These are phyloP conservation scores for Leptosphaerulina australis DNA, from an alignment of 2,329 filamentous ascomycete species.

Conservation along the genomic window DNA sequence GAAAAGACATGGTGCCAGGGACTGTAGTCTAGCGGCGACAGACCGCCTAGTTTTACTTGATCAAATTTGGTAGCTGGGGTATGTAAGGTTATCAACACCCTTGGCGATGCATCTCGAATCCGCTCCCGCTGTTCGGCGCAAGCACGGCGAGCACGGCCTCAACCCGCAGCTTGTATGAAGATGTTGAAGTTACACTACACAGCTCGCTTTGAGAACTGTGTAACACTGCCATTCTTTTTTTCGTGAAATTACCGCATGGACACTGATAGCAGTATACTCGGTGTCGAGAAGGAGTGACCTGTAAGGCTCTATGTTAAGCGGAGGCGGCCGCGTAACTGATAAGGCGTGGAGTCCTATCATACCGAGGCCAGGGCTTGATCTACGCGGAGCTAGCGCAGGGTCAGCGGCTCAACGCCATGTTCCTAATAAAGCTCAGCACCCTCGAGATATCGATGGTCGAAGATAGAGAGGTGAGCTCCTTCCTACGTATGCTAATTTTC, in stretches of 20 bases:
- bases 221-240: background rate
- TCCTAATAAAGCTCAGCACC: constrained; percentile 21
- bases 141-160: constrained; percentile 15
- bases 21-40: constrained; percentile 24
- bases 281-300: background rate
- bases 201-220: background rate
- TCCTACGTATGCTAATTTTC: background rate
- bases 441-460: constrained; percentile 1
- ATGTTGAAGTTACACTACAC: background rate
- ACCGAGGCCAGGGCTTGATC: constrained; percentile 14
- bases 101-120: constrained; percentile 26
- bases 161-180: constrained; percentile 7
- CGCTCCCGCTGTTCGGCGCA: constrained; percentile 23
- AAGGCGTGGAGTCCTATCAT: constrained; percentile 26
- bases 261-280: background rate
- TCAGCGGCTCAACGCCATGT: constrained; percentile 31
- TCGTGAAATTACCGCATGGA: background rate
- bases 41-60: constrained; percentile 42
- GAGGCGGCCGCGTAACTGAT: constrained; percentile 28
- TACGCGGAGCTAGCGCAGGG: constrained; percentile 41
- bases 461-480: background rate
- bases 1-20: constrained; percentile 29
- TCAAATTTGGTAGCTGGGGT: constrained; percentile 33
- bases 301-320: constrained; percentile 5
- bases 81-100: constrained; percentile 40